Evolutionary conservation across 2,329 filamentous ascomycete species (phyloP).

Genomic region (Pseudocercospora macadamiae): DNA sequence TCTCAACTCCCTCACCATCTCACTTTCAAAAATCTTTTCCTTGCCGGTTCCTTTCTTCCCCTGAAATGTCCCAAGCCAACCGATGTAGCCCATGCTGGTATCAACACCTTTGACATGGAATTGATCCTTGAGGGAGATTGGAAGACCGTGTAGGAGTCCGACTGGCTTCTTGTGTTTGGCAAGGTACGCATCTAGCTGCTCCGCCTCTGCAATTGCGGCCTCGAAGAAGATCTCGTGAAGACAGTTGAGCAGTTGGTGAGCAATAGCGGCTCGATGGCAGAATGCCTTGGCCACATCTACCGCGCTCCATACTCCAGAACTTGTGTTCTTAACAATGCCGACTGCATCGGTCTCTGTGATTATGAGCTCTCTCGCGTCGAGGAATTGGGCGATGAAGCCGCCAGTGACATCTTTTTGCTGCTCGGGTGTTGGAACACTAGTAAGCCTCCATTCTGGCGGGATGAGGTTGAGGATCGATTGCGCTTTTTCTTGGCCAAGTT

Average conservation of each 20-base stretch:
- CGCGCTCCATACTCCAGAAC: conserved; percentile 58
- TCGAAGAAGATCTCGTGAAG: conserved; percentile 56
- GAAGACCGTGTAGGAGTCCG: conserved; percentile 53
- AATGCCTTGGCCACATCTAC: conserved; percentile 60
- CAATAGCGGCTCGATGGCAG: conserved; percentile 58
- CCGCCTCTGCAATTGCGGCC: conserved; percentile 47
- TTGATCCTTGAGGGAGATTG: conserved; percentile 54
- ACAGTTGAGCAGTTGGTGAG: conserved; percentile 52
- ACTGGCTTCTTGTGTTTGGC: conserved; percentile 41
- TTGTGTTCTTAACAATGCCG: conserved; percentile 59
- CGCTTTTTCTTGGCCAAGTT: conserved; percentile 56
- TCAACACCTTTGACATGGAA: conserved; percentile 54
- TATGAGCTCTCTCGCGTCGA: conserved; percentile 57
- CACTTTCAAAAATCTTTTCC: conserved; percentile 58
- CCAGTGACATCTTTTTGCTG: conserved; percentile 62
- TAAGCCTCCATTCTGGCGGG: conserved; percentile 59
- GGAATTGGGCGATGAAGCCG: conserved; percentile 59
- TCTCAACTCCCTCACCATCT: conserved; percentile 60
- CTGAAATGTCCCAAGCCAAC: conserved; percentile 66
- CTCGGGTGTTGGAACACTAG: conserved; percentile 50
- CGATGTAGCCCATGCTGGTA: conserved; percentile 62
- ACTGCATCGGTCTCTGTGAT: conserved; percentile 65
- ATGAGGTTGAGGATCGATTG: conserved; percentile 58
- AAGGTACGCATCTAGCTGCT: conserved; percentile 46
- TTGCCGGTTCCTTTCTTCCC: conserved; percentile 55